A percentile compares a stretch with the other conserved stretches of the same genome.
Conservation (phyloP, 129 eudicot species). For the Rutidosis leptorrhynchoides region DNA sequence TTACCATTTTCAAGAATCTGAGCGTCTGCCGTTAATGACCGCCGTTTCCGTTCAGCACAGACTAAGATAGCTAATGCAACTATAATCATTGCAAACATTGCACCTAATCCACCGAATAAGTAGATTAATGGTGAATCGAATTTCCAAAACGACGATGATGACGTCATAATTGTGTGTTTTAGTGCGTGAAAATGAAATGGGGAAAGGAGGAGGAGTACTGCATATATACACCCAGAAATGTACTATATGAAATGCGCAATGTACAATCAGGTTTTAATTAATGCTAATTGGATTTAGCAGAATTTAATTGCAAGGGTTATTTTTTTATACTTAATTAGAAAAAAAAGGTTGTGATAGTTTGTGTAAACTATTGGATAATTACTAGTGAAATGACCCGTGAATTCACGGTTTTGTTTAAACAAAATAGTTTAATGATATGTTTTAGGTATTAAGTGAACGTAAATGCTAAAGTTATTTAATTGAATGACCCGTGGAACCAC, state of each 20-base stretch:
- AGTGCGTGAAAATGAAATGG: background rate
- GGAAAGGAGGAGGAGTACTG: background rate
- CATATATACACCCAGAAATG: slow-evolving; percentile 16
- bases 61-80: slow-evolving; percentile 44
- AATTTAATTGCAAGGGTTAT: background rate
- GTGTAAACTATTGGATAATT: too few species aligned
- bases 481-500: too few species aligned
- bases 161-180: slow-evolving; percentile 4
- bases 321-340: too few species aligned
- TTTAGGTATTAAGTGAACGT: too few species aligned
- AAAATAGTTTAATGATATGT: too few species aligned
- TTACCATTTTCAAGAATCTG: slow-evolving; percentile 1
- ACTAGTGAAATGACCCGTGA: too few species aligned
- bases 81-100: slow-evolving; percentile 40
- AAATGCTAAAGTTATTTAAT: too few species aligned
- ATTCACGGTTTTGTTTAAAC: too few species aligned
- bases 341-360: too few species aligned
- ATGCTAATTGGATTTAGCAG: slow-evolving; percentile 10
- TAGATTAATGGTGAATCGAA: slow-evolving; percentile 43
- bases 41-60: slow-evolving; percentile 34
- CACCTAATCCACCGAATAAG: slow-evolving; percentile 38
- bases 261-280: slow-evolving; percentile 9
- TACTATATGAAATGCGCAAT: slow-evolving; percentile 17
- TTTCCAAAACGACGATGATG: slow-evolving; percentile 24
- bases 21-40: background rate